A percentile compares a stretch with the other conserved stretches of the same genome.
Conservation (phyloP, 164 flowering plant genomes). For the Dillenia turbinata region DNA sequence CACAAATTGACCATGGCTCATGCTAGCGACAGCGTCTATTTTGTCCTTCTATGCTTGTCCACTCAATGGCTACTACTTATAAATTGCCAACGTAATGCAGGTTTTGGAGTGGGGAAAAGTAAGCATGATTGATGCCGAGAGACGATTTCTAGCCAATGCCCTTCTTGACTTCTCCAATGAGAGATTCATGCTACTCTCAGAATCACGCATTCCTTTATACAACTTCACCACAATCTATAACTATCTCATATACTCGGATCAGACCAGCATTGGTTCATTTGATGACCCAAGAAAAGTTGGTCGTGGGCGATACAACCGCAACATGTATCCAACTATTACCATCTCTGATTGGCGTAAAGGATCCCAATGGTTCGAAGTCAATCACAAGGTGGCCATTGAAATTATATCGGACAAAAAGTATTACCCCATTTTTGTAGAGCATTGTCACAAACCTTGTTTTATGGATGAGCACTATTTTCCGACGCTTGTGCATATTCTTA, state of each 20-base stretch:
- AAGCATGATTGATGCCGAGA: slow-evolving; percentile 50
- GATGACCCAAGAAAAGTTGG: slow-evolving; percentile 39
- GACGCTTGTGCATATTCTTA: slow-evolving; percentile 31
- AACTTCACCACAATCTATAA: slow-evolving; percentile 45
- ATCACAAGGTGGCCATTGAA: slow-evolving; percentile 33
- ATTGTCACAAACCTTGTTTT: slow-evolving; percentile 44
- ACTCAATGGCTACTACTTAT: no score
- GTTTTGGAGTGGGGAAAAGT: slow-evolving; percentile 44
- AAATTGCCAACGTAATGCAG: slow-evolving; percentile 13
- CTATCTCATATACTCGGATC: slow-evolving; percentile 35
- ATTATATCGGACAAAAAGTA: slow-evolving; percentile 38
- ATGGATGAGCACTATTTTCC: slow-evolving; percentile 62
- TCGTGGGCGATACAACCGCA: slow-evolving; percentile 46
- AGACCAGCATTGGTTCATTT: slow-evolving; percentile 24
- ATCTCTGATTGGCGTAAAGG: slow-evolving; percentile 56
- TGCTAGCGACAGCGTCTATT: no score
- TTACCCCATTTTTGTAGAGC: slow-evolving; percentile 22
- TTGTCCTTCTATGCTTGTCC: no score
- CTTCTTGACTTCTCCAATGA: slow-evolving; percentile 45
- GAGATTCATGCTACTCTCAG: slow-evolving; percentile 50
- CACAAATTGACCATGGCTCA: no score
- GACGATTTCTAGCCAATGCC: slow-evolving; percentile 52
- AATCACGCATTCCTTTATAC: slow-evolving; percentile 56
- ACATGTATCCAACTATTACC: slow-evolving; percentile 35
- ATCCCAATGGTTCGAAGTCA: slow-evolving; percentile 57